phyloP scores from a whole-genome alignment of 148 eudicot genomes.

The Rhododendron simsii region DNA sequence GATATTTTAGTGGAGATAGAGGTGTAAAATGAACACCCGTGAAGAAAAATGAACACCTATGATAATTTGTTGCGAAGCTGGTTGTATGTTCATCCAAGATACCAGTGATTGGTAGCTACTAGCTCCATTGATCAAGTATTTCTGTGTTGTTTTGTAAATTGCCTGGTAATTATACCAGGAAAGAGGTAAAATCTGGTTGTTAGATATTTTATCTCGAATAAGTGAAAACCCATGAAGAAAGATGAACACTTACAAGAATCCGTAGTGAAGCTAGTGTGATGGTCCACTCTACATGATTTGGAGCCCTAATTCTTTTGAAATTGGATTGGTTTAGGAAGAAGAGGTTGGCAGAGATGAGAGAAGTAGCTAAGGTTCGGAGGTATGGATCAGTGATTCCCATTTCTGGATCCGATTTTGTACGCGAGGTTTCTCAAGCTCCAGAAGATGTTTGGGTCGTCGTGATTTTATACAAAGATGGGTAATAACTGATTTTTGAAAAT shows the following conservation, averaged over 20 bases:
- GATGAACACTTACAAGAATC: not conserved
- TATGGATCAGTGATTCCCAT: constrained; percentile 77
- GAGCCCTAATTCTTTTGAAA: not conserved
- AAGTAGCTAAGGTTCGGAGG: constrained; percentile 59
- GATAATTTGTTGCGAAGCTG: not conserved
- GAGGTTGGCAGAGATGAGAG: constrained; percentile 77
- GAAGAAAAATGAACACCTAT: not conserved
- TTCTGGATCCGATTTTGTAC: constrained; percentile 92
- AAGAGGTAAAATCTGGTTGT: not conserved
- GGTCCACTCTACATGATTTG: not conserved
- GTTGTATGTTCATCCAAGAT: not conserved
- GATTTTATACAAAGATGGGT: constrained; percentile 89
- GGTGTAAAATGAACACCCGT: not conserved
- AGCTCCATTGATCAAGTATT: not conserved
- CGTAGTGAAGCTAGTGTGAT: not conserved
- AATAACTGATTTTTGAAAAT: constrained; percentile 5
- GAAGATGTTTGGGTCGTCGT: constrained; percentile 90
- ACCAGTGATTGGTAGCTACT: too few species aligned
- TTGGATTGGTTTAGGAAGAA: constrained; percentile 53
- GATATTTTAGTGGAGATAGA: not conserved
- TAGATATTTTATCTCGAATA: not conserved
- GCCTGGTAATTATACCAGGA: not conserved
- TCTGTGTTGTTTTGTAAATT: not conserved
- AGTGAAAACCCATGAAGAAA: not conserved
- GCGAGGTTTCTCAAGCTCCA: constrained; percentile 93